Evolutionary conservation across 257 asterid species (phyloP).

Genomic region (Catharanthus roseus): DNA sequence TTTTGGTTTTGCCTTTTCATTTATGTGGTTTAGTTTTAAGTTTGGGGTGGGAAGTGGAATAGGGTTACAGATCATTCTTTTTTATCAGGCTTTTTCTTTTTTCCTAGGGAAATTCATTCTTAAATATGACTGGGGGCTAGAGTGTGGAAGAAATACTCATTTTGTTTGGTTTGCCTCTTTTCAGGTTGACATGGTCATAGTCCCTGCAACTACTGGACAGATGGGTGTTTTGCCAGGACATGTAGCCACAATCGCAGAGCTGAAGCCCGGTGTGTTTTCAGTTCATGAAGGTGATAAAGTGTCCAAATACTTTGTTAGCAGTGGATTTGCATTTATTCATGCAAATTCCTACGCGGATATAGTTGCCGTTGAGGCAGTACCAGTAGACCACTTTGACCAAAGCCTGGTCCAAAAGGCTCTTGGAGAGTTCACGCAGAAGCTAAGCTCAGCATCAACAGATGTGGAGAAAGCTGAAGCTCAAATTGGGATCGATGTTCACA

Average conservation of each 20-base stretch:
- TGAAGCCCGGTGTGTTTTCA: constrained; percentile 68
- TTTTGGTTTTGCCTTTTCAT: background rate
- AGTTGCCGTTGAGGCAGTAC: constrained; percentile 67
- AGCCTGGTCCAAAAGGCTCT: constrained; percentile 65
- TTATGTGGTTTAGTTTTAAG: background rate
- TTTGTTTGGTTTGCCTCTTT: background rate
- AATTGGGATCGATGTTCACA: constrained; percentile 77
- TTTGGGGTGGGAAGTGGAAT: background rate
- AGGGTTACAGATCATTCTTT: background rate
- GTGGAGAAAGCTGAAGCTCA: constrained; percentile 87
- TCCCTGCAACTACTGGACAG: constrained; percentile 82
- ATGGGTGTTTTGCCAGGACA: constrained; percentile 96
- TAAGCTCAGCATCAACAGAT: constrained; percentile 66
- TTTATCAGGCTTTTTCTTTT: background rate
- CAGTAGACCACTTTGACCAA: constrained; percentile 61
- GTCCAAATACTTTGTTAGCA: constrained; percentile 59
- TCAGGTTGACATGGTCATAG: constrained; percentile 86
- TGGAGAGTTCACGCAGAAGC: constrained; percentile 64
- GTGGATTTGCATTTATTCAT: constrained; percentile 78
- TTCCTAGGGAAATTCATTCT: background rate
- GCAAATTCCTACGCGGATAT: constrained; percentile 72
- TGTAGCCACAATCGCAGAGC: constrained; percentile 82
- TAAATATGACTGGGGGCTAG: background rate
- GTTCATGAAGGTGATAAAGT: constrained; percentile 73
- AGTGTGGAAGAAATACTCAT: background rate